Conservation (phyloP, 768 basidiomycete genomes). For the Astraeus odoratus region DNA sequence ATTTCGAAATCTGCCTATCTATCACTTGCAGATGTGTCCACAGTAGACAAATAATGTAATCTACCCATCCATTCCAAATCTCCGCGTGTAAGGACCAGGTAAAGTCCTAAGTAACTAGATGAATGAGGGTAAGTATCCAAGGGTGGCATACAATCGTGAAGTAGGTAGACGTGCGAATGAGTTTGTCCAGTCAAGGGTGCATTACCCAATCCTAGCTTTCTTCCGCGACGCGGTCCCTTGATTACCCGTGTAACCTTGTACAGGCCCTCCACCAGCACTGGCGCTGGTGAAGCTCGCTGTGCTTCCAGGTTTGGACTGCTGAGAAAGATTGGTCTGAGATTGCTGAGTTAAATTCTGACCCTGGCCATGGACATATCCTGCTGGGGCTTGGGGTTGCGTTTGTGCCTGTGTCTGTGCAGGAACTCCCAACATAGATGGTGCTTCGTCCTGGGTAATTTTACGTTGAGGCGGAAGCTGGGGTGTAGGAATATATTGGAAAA, state of each 20-base stretch:
- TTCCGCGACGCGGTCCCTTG: slow-evolving; percentile 43
- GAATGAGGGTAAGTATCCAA: too few species aligned
- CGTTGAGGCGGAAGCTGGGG: slow-evolving; percentile 78
- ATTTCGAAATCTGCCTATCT: too few species aligned
- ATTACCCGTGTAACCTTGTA: slow-evolving; percentile 22
- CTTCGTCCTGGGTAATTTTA: slow-evolving; percentile 90
- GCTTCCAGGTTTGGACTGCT: slow-evolving; percentile 48
- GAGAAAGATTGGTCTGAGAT: slow-evolving; percentile 16
- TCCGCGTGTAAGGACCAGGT: too few species aligned
- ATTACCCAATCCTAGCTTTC: slow-evolving; percentile 49
- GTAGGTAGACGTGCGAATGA: too few species aligned
- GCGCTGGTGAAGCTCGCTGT: slow-evolving; percentile 57
- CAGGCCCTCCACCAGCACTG: slow-evolving; percentile 44
- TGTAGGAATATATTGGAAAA: slow-evolving; percentile 58
- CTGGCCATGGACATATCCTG: slow-evolving; percentile 42
- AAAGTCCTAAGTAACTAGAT: too few species aligned
- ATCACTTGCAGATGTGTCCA: too few species aligned
- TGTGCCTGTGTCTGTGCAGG: slow-evolving; percentile 40
- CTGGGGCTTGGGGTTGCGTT: slow-evolving; percentile 36
- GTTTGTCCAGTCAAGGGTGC: too few species aligned
- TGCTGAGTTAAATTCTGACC: slow-evolving; percentile 30
- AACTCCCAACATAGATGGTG: slow-evolving; percentile 75
- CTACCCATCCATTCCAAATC: too few species aligned
- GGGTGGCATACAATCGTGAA: too few species aligned
- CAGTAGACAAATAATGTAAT: too few species aligned